These are phyloP conservation scores for Quercus alba DNA, from an alignment of 306 rosid species.

Conservation along the genomic window DNA sequence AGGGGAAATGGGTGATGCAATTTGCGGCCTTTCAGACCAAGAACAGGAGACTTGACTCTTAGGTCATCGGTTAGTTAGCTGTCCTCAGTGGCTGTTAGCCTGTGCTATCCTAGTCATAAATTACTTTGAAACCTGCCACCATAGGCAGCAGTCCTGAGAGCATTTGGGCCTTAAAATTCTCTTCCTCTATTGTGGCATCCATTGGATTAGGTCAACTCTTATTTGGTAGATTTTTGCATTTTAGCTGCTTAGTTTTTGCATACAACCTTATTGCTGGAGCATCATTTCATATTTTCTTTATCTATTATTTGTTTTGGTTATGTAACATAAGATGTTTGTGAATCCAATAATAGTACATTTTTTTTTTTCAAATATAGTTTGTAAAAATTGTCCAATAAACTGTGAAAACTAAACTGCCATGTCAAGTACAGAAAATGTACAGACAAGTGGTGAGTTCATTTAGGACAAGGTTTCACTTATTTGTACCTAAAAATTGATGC, in stretches of 20 bases:
- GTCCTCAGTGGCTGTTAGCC: neutral
- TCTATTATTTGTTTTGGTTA: neutral
- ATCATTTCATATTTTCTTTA: neutral
- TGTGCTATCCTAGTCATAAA: neutral
- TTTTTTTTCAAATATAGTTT: neutral
- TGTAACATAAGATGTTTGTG: neutral
- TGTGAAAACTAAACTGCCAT: neutral
- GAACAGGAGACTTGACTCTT: neutral
- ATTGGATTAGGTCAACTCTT: neutral
- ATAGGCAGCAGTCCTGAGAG: neutral
- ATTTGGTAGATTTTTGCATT: neutral
- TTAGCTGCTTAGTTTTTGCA: neutral
- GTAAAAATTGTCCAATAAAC: neutral
- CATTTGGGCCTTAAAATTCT: neutral
- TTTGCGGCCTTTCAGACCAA: neutral
- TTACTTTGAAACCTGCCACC: neutral
- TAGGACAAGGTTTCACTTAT: neutral
- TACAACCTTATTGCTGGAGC: neutral
- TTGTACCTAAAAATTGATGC: neutral
- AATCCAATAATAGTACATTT: neutral
- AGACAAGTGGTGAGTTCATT: neutral
- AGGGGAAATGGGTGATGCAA: neutral
- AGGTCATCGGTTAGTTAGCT: neutral
- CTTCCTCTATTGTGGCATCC: neutral
- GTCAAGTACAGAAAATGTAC: neutral